Conservation (phyloP, 306 rosid species). For the Cicer chorassanicum region DNA sequence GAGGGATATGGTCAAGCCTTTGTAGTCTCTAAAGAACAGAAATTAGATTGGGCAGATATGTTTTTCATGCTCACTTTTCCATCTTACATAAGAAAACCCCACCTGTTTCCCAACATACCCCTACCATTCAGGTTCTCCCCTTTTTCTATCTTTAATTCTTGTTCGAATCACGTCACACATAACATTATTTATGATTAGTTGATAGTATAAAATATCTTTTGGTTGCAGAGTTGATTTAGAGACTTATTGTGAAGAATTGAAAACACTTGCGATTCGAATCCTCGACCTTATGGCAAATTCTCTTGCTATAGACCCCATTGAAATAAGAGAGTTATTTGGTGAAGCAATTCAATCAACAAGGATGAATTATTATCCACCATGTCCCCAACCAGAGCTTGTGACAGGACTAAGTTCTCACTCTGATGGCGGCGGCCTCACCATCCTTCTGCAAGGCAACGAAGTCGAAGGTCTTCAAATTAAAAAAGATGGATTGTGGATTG, state of each 20-base stretch:
- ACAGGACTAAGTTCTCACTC: conserved; percentile 51
- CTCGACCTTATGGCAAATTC: conserved; percentile 37
- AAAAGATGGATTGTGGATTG: conserved; percentile 54
- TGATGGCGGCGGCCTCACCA: conserved; percentile 49
- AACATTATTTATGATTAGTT: too few relatives aligned
- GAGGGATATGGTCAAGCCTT: conserved; percentile 59
- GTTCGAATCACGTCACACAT: too few relatives aligned
- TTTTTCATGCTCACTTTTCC: conserved; percentile 17
- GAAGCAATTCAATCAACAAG: conserved; percentile 40
- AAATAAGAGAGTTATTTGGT: conserved; percentile 31
- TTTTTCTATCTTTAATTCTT: neutral
- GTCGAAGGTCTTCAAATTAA: conserved; percentile 55
- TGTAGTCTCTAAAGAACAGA: conserved; percentile 56
- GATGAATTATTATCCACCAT: conserved; percentile 54
- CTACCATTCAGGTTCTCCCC: neutral
- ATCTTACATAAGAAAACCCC: neutral
- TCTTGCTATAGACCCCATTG: conserved; percentile 23
- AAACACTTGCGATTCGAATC: conserved; percentile 26
- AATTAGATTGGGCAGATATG: conserved; percentile 30
- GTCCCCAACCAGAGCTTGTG: conserved; percentile 51
- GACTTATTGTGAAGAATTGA: conserved; percentile 16
- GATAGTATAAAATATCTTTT: neutral
- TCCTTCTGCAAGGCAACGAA: conserved; percentile 49
- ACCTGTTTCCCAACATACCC: conserved; percentile 1
- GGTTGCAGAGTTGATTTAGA: conserved; percentile 37